Base-by-base conservation (phyloP, 2,329 filamentous ascomycete species). In the Hypomyces rosellus region DNA sequence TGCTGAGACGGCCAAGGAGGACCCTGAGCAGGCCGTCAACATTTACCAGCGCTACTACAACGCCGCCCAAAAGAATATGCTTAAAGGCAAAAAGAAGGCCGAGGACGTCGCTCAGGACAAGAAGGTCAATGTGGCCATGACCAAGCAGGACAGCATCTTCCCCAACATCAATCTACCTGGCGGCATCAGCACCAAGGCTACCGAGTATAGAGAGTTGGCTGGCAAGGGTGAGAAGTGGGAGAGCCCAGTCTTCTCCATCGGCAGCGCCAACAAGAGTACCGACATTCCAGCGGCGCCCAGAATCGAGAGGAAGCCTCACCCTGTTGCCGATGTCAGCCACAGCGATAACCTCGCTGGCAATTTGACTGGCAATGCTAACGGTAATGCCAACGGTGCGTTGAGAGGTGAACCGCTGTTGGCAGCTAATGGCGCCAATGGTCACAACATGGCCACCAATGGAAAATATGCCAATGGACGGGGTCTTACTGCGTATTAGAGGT, bases 171-270 rank as follows among this genome's bases (percentile, higher is more conserved):
- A 84, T 51, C 77, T 99, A 5, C 90, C 91, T 22, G 69, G 69
- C 20, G 91, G 90, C 49, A 92, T 96, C 66, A 93, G 88, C 59
- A 85, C 82, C 73, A 96, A 96, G 81, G 91, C 92, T 9, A 95
- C 89, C 20, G 89, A 96, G 69, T 97, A 95, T 78, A 89, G 84
- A 73, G 83, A 96, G 18, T 78, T 96, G 51, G 89, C 92, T 8
- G 76, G 75, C 58, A 89, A 93, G 81, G 93, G 93, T 47, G 88
- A 96, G 50, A 85, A 84, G 68, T 99, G 93, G 93, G 86, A 96
- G 76, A 95, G 88, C 54, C 89, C 92, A 9, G 83, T 99, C 62
- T 99, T 99, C 75, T 85, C 82, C 53, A 86, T 97, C 60, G 92
- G 93, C 44, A 79, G 73, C 40, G 90, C 91, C 11, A 75, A 80